A percentile compares a stretch with the other conserved stretches of the same genome.
These are phyloP conservation scores for Hymenoscyphus fraxineus DNA, from an alignment of 2,329 filamentous ascomycete species.

Conservation along the genomic window DNA sequence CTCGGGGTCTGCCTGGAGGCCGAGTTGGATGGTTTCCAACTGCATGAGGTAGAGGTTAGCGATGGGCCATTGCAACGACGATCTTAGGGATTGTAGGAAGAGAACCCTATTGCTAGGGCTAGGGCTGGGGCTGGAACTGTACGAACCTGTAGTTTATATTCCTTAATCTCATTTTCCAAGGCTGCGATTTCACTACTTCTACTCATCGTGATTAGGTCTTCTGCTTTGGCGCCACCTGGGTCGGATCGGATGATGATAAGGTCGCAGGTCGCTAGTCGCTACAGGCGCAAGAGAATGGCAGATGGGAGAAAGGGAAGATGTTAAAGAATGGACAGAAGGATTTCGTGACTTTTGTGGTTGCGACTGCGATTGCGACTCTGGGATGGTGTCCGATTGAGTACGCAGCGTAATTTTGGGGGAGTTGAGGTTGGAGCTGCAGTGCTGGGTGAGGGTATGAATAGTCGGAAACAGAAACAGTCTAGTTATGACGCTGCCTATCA, in stretches of 20 bases:
- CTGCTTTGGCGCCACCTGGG: neutral
- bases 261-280: neutral
- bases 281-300: neutral
- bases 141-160: constrained; percentile 55
- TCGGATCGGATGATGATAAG: neutral
- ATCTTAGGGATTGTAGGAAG: no score
- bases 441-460: no score
- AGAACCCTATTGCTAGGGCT: no score
- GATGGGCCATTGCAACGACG: no score
- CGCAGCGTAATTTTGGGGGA: no score
- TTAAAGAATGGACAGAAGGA: neutral
- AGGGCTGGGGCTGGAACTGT: neutral
- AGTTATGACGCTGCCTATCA: neutral
- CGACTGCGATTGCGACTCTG: no score
- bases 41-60: constrained; percentile 36
- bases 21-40: constrained; percentile 74
- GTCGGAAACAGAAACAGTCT: neutral
- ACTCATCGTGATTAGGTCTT: constrained; percentile 12
- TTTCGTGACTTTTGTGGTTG: no score
- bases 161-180: constrained; percentile 48
- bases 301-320: neutral
- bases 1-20: constrained; percentile 75
- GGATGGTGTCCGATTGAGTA: no score
- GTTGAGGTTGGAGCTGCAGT: no score
- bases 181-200: constrained; percentile 29